phyloP scores from a whole-genome alignment of 1,139 yeast species.

The Pichia sp. region DNA sequence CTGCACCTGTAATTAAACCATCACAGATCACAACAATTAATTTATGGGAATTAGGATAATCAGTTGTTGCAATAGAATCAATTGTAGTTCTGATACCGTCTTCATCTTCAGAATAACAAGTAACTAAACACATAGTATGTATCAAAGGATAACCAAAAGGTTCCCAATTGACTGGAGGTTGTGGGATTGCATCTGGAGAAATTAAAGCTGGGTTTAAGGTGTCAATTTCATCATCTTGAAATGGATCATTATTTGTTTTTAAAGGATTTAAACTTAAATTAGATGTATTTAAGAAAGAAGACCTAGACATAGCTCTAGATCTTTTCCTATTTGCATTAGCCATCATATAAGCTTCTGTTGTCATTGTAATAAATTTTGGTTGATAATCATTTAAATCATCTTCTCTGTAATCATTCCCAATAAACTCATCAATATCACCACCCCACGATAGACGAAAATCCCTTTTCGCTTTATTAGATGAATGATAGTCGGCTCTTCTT shows the following conservation, averaged over 20 bases:
- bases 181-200: constrained; percentile 69
- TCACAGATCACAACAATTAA: constrained; percentile 81
- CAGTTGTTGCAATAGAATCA: constrained; percentile 88
- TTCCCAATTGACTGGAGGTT: constrained; percentile 83
- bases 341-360: constrained; percentile 44
- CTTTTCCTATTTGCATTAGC: constrained; percentile 15
- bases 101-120: constrained; percentile 92
- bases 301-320: constrained; percentile 13
- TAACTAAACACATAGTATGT: constrained; percentile 76
- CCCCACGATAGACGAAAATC: constrained; percentile 38
- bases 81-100: constrained; percentile 79
- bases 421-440: constrained; percentile 39
- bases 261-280: constrained; percentile 19
- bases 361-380: constrained; percentile 51
- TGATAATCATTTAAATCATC: constrained; percentile 29
- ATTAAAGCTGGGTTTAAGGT: constrained; percentile 67
- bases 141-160: constrained; percentile 87
- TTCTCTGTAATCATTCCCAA: constrained; percentile 33
- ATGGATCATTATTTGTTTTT: constrained; percentile 35
- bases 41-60: constrained; percentile 92
- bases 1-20: constrained; percentile 91
- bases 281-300: constrained; percentile 12
- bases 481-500: constrained; percentile 46
- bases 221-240: constrained; percentile 37
- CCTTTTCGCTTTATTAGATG: constrained; percentile 36